These are phyloP conservation scores for Botrytis aclada DNA, from an alignment of 2,329 filamentous ascomycete species.

Conservation along the genomic window DNA sequence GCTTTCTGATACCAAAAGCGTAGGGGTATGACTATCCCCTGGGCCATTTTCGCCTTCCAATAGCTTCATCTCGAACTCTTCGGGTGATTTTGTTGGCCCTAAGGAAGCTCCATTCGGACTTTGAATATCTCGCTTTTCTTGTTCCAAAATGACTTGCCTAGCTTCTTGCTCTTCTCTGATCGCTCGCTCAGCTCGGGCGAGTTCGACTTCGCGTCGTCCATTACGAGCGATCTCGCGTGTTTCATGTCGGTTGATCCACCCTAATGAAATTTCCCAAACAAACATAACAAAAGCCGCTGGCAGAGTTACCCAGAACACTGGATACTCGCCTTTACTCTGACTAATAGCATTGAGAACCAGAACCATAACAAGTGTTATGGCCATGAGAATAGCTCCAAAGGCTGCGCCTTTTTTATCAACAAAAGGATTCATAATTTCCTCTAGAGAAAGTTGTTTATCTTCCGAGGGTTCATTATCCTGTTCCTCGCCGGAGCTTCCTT, in stretches of 20 bases:
- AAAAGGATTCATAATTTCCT: slow-evolving; percentile 74
- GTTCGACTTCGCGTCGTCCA: slow-evolving; percentile 50
- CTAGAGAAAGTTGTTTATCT: slow-evolving; percentile 58
- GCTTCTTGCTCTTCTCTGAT: slow-evolving; percentile 36
- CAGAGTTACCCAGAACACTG: slow-evolving; percentile 66
- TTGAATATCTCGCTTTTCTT: slow-evolving; percentile 16
- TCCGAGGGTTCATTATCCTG: slow-evolving; percentile 46
- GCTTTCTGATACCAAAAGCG: background rate
- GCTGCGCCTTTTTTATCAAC: slow-evolving; percentile 63
- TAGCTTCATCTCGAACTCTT: slow-evolving; percentile 3
- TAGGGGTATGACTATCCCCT: background rate
- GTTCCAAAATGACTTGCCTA: slow-evolving; percentile 3
- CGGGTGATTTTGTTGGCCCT: background rate
- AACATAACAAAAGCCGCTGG: slow-evolving; percentile 68
- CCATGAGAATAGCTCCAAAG: slow-evolving; percentile 65
- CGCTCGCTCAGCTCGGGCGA: slow-evolving; percentile 42
- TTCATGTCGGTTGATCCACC: slow-evolving; percentile 60
- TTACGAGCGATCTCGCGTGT: slow-evolving; percentile 60
- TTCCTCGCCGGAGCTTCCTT: slow-evolving; percentile 53
- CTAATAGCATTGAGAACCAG: slow-evolving; percentile 63
- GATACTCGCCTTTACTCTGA: slow-evolving; percentile 47
- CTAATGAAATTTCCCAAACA: slow-evolving; percentile 61
- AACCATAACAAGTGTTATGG: slow-evolving; percentile 62
- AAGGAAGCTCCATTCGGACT: background rate
- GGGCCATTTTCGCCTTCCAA: background rate